phyloP scores from a whole-genome alignment of 2,329 filamentous ascomycete species.

The Didymella glomerata region DNA sequence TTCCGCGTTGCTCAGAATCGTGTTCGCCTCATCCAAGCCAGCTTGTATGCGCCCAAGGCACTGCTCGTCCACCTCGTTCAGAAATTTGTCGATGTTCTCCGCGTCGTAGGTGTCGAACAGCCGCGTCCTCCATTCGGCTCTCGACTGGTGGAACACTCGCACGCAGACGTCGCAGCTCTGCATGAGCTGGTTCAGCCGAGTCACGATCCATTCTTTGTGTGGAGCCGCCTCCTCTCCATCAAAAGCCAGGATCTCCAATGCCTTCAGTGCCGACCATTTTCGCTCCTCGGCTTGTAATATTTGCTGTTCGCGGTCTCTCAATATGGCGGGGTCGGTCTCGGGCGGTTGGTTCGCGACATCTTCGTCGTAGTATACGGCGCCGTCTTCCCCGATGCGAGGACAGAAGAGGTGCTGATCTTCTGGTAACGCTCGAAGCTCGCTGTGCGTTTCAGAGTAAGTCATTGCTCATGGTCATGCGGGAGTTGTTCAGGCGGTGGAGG shows the following conservation, averaged over 20 bases:
- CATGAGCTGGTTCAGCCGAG: conserved; percentile 54
- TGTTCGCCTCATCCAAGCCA: conserved; percentile 54
- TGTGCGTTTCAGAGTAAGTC: conserved; percentile 37
- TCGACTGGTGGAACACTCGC: conserved; percentile 57
- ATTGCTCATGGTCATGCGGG: conserved; percentile 20
- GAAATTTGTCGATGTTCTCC: conserved; percentile 56
- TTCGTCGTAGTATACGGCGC: conserved; percentile 55
- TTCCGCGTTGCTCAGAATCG: conserved; percentile 55
- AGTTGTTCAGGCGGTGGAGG: background rate
- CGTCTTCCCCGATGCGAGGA: conserved; percentile 52
- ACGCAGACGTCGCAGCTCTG: conserved; percentile 60
- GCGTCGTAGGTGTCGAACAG: conserved; percentile 56
- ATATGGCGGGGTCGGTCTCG: conserved; percentile 40
- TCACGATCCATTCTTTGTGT: conserved; percentile 53
- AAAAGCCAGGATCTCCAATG: conserved; percentile 57
- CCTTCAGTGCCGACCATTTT: conserved; percentile 53
- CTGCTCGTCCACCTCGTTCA: conserved; percentile 56
- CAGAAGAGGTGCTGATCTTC: conserved; percentile 59
- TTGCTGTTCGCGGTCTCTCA: conserved; percentile 41
- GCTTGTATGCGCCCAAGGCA: conserved; percentile 55
- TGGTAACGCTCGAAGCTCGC: conserved; percentile 50
- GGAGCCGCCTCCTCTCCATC: conserved; percentile 57
- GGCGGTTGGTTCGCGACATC: conserved; percentile 48
- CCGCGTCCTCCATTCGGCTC: conserved; percentile 51
- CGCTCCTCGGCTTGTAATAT: conserved; percentile 52